These are phyloP conservation scores for Sarocladium kiliense DNA, from an alignment of 2,329 filamentous ascomycete genomes.

Conservation along the genomic window DNA sequence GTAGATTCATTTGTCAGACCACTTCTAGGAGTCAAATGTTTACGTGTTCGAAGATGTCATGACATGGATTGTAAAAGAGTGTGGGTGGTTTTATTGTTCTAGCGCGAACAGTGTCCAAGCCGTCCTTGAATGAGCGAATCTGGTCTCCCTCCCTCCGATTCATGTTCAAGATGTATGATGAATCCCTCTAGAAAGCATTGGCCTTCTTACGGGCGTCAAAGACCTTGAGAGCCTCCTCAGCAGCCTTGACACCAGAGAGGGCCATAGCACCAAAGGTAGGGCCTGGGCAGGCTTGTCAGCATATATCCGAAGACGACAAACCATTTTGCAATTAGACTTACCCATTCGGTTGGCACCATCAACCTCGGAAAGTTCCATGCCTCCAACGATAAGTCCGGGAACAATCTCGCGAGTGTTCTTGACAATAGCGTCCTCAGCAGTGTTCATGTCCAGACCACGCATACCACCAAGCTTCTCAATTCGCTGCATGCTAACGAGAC, in stretches of 20 bases:
- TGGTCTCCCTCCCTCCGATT: background rate
- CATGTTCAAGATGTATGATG: too few relatives aligned
- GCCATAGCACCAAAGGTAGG: slow-evolving; percentile 89
- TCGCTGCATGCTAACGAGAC: slow-evolving; percentile 81
- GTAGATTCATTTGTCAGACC: background rate
- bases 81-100: slow-evolving; percentile 3
- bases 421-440: slow-evolving; percentile 87
- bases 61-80: background rate
- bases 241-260: slow-evolving; percentile 81
- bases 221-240: slow-evolving; percentile 75
- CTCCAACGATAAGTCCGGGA: slow-evolving; percentile 84
- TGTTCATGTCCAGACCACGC: slow-evolving; percentile 89
- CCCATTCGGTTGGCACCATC: slow-evolving; percentile 92
- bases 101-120: background rate
- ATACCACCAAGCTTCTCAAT: slow-evolving; percentile 84
- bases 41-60: background rate
- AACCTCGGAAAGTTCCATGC: slow-evolving; percentile 89
- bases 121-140: background rate
- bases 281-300: slow-evolving; percentile 27
- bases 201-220: slow-evolving; percentile 74
- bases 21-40: background rate
- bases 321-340: slow-evolving; percentile 20
- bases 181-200: slow-evolving; percentile 38
- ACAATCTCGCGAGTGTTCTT: slow-evolving; percentile 86
- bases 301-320: slow-evolving; percentile 41